These are phyloP conservation scores for Hansenula sp. DNA, from an alignment of 1,139 yeast genomes.

Conservation along the genomic window DNA sequence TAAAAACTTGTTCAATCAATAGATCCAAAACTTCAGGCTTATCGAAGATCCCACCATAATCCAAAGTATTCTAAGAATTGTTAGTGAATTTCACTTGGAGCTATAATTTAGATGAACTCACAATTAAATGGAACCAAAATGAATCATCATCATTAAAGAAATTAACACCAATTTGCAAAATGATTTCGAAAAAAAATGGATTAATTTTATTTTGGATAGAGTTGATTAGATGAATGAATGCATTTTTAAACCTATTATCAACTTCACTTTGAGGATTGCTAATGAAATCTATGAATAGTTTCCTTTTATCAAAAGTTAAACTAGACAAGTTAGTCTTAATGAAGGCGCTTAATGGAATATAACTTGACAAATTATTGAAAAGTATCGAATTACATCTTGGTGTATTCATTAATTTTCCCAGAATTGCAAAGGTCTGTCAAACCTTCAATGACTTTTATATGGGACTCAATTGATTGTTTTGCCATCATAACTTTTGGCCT, in stretches of 20 bases:
- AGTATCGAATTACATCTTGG: background rate
- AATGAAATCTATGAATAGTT: background rate
- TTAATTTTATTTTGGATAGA: constrained; percentile 10
- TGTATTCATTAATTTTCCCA: background rate
- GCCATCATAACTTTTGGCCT: background rate
- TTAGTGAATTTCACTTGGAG: background rate
- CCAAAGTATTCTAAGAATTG: constrained; percentile 8
- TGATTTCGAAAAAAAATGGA: constrained; percentile 14
- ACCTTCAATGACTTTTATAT: background rate
- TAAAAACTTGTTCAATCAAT: constrained; percentile 9
- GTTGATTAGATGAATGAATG: constrained; percentile 7
- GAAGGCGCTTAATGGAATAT: background rate
- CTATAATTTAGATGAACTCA: constrained; percentile 7
- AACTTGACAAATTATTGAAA: background rate
- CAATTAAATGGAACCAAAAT: constrained; percentile 25
- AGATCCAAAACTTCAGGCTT: constrained; percentile 8
- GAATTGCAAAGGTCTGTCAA: background rate
- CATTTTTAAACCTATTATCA: background rate
- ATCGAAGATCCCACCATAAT: constrained; percentile 17
- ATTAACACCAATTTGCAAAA: constrained; percentile 21
- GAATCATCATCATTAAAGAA: constrained; percentile 17
- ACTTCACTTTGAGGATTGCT: constrained; percentile 4
- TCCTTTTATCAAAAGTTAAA: background rate
- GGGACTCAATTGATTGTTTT: background rate
- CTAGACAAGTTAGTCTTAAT: background rate